Percentiles rank a stretch among this genome's conserved stretches.
Evolutionary conservation across 441 rosid species (phyloP).

Genomic region (Jatropha podagrica): DNA sequence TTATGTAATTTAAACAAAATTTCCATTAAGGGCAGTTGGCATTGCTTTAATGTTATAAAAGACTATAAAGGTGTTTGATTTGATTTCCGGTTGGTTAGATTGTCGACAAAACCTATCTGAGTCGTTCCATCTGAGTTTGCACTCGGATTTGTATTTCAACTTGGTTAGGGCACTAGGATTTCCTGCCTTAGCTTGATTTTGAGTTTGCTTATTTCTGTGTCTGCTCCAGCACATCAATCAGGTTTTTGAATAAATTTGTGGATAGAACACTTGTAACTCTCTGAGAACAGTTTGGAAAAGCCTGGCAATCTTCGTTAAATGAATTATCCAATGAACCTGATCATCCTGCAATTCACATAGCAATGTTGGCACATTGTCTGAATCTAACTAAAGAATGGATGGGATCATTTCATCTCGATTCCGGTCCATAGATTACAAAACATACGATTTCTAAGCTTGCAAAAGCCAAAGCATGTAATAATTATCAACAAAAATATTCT

Average conservation of each 20-base stretch:
- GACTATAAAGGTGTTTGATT: not conserved
- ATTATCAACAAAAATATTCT: too few species aligned
- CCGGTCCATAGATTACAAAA: constrained; percentile 73
- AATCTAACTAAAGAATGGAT: constrained; percentile 61
- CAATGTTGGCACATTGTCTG: constrained; percentile 68
- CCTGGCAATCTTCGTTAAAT: constrained; percentile 55
- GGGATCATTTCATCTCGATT: constrained; percentile 70
- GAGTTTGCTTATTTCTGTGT: not conserved
- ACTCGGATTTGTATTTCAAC: constrained; percentile 1
- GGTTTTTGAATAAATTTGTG: constrained; percentile 48
- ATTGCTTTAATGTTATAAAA: too few species aligned
- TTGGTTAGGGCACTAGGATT: not conserved
- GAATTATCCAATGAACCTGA: constrained; percentile 51
- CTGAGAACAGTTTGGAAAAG: constrained; percentile 59
- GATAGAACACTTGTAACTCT: constrained; percentile 41
- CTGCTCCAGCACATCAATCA: constrained; percentile 25
- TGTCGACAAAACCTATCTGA: constrained; percentile 1
- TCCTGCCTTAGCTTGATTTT: not conserved
- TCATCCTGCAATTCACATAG: constrained; percentile 49
- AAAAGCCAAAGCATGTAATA: too few species aligned
- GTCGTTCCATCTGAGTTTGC: constrained; percentile 5
- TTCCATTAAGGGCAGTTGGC: too few species aligned
- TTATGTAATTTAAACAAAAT: too few species aligned
- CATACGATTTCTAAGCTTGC: too few species aligned
- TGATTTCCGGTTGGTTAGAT: not conserved